A percentile compares a stretch with the other conserved stretches of the same genome.
Evolutionary conservation across 2,329 filamentous ascomycete genomes (phyloP).

Genomic region (Lecanicillium sp.): DNA sequence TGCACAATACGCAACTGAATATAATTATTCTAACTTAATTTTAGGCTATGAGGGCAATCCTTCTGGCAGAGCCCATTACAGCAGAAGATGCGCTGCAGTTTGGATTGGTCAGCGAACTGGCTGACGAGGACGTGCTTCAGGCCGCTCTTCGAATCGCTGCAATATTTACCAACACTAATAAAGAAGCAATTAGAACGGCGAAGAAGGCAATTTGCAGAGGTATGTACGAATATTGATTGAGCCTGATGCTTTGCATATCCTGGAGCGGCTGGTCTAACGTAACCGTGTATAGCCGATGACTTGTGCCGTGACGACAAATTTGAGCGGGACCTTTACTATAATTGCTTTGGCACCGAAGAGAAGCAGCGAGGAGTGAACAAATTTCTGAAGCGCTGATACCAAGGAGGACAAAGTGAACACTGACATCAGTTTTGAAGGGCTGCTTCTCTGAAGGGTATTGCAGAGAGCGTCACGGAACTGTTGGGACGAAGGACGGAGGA

Average conservation of each 20-base stretch:
- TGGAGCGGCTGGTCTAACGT: no score
- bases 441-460: no score
- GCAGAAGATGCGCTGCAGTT: constrained; percentile 2
- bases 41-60: constrained; percentile 6
- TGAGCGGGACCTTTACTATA: constrained; percentile 6
- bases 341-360: constrained; percentile 3
- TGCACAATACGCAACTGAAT: background rate
- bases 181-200: constrained; percentile 3
- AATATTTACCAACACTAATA: constrained; percentile 2
- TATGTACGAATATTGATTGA: no score
- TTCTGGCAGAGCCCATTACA: constrained; percentile 5
- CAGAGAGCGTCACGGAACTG: no score
- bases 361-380: constrained; percentile 4
- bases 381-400: constrained; percentile 3
- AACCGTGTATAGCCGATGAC: constrained; percentile 1
- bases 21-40: background rate
- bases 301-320: constrained; percentile 6
- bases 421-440: no score
- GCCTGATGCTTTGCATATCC: no score
- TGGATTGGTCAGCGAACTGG: constrained; percentile 2
- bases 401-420: no score
- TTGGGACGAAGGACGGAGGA: no score
- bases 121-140: background rate
- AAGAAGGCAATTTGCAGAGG: constrained; percentile 8
- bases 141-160: background rate